Evolutionary conservation across 1,284 basidiomycete genomes (phyloP).

Genomic region (Rhodotorula sp.): DNA sequence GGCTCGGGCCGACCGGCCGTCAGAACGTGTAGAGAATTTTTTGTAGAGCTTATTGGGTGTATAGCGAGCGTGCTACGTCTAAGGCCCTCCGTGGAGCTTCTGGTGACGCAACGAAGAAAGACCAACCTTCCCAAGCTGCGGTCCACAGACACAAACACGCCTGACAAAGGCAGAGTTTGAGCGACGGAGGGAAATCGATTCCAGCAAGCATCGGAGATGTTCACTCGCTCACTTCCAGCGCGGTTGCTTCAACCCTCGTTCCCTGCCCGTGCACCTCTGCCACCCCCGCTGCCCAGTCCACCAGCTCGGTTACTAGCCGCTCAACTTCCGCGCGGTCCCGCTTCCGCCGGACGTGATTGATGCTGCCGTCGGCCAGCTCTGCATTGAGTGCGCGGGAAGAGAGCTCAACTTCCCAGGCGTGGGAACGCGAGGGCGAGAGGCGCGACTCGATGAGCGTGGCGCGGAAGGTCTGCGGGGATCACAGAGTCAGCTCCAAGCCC

Average conservation of each 20-base stretch:
- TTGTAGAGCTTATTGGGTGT: too few relatives aligned
- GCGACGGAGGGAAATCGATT: too few relatives aligned
- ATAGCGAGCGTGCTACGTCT: too few relatives aligned
- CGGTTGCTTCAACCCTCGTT: background rate
- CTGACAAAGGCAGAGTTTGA: too few relatives aligned
- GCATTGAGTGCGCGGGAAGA: constrained; percentile 9
- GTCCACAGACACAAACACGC: too few relatives aligned
- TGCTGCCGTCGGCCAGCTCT: background rate
- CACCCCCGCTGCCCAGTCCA: background rate
- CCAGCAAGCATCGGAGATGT: too few relatives aligned
- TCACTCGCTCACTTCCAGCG: too few relatives aligned
- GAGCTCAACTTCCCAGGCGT: constrained; percentile 12
- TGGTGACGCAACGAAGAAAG: too few relatives aligned
- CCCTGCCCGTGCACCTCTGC: too few relatives aligned
- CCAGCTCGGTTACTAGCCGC: background rate
- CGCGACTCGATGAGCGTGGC: constrained; percentile 13
- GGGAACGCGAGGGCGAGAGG: background rate
- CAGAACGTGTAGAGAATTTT: background rate
- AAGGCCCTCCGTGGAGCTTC: too few relatives aligned
- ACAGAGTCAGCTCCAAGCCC: background rate
- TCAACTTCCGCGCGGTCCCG: background rate
- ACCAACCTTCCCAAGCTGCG: too few relatives aligned
- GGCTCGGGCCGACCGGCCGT: too few relatives aligned
- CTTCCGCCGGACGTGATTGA: background rate
- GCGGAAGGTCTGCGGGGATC: constrained; percentile 1